Evolutionary conservation across 306 rosid species (phyloP), one percentile per base, ranked within the genome.

Genomic region (Elaeagnus macrophylla): DNA sequence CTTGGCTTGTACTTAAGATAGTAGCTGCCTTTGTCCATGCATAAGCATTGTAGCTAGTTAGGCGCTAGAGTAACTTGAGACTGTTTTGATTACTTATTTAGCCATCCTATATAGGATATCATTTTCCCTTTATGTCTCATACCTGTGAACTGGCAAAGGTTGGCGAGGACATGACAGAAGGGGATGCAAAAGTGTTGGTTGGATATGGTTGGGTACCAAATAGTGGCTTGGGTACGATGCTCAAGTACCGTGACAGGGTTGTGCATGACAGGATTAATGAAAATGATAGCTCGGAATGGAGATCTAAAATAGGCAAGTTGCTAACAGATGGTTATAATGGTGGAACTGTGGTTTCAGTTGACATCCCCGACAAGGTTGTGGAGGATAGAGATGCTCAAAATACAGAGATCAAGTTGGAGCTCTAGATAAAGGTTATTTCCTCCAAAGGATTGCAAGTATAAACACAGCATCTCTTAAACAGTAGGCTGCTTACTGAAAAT

Each of bases 161-260:
- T 51, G 81, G 84, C 25, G 74, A 71, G 20, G 78, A 75, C 53
- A 67, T 86, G 77, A 72, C 65, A 1, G 75, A 83, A 77, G 90
- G 86, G 0, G 97, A 90, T 75, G 95, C 91, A 0, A 53, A 61
- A 56, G 94, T 90, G 65, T 66, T 90, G 48, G 51, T 51, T 72
- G 87, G 68, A 62, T 90, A 83, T 57, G 95, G 97, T 60, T 90
- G 97, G 95, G 51, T 59, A 48, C 83, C 86, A 5, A 79, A 83
- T 37, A 83, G 74, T 60, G 97, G 97, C 50, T 67, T 86, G 75
- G 95, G 94, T 72, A 77, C 94, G 35, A 81, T 90, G 94, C 95
- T 90, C 48, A 86, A 86, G 76, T 90, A 81, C 66, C 48, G 80
- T 6, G 86, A 75, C 59, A 81, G 97, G 72, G 97, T 90, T 50